phyloP scores from a whole-genome alignment of 2,329 filamentous ascomycete species.

The Colletotrichum higginsianum region DNA sequence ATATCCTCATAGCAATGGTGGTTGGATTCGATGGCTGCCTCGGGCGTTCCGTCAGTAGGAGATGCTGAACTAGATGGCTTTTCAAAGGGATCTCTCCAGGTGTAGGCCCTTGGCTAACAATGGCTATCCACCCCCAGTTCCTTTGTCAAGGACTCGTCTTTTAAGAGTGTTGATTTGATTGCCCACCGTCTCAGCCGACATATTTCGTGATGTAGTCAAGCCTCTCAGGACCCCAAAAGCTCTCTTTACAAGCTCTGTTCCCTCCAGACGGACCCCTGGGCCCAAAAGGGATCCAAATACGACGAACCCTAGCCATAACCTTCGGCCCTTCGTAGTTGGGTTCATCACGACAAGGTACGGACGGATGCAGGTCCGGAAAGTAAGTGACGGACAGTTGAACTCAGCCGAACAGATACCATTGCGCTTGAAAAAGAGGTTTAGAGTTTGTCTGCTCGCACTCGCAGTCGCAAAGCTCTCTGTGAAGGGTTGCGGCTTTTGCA shows the following conservation, averaged over 20 bases:
- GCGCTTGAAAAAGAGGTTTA: background rate
- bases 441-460: background rate
- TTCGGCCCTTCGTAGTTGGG: background rate
- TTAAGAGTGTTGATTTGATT: too few relatives aligned
- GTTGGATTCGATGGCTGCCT: too few relatives aligned
- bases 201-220: background rate
- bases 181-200: background rate
- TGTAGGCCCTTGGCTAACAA: too few relatives aligned
- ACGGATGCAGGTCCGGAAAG: background rate
- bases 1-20: too few relatives aligned
- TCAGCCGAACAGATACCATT: background rate
- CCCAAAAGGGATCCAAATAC: background rate
- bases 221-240: too few relatives aligned
- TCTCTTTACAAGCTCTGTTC: background rate
- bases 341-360: background rate
- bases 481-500: background rate
- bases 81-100: too few relatives aligned
- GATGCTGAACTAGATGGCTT: too few relatives aligned
- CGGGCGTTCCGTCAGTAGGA: too few relatives aligned
- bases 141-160: too few relatives aligned
- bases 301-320: background rate
- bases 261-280: background rate
- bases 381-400: background rate
- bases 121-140: too few relatives aligned
- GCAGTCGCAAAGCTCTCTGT: background rate